A percentile compares a stretch with the other conserved stretches of the same genome.
phyloP scores from a whole-genome alignment of 108 stramenopile species.

The Nitzschia inconspicua region DNA sequence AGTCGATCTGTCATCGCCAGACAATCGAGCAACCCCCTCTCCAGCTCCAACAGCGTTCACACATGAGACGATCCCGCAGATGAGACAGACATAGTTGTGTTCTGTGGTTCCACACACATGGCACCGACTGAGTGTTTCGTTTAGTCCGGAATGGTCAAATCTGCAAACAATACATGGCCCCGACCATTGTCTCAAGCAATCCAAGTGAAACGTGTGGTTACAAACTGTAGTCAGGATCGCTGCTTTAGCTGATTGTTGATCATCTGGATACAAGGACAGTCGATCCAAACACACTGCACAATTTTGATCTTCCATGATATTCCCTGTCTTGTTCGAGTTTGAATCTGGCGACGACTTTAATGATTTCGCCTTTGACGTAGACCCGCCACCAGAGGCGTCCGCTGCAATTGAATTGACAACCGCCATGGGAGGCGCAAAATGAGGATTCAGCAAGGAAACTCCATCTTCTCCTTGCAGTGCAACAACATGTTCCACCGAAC shows the following conservation, averaged over 20 bases:
- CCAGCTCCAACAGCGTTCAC: conserved; percentile 30
- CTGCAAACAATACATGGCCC: conserved; percentile 93
- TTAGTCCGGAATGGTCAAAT: conserved; percentile 87
- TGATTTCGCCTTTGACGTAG: neutral
- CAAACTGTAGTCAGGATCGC: conserved; percentile 88
- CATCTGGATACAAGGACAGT: conserved; percentile 34
- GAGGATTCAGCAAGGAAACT: conserved; percentile 57
- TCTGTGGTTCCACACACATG: conserved; percentile 75
- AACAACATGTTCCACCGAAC: conserved; percentile 49
- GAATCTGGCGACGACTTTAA: no score
- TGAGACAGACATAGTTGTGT: conserved; percentile 73
- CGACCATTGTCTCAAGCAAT: conserved; percentile 81
- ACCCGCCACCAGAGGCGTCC: neutral
- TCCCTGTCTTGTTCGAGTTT: neutral
- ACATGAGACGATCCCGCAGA: conserved; percentile 86
- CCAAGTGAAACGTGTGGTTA: conserved; percentile 93
- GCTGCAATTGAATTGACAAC: neutral
- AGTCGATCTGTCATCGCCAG: neutral
- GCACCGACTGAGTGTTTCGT: conserved; percentile 71
- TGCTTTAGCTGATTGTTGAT: conserved; percentile 7
- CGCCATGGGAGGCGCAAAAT: conserved; percentile 47
- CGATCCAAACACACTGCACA: conserved; percentile 92
- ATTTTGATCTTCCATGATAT: conserved; percentile 35
- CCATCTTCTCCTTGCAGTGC: conserved; percentile 56
- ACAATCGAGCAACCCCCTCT: neutral